A percentile compares a stretch with the other conserved stretches of the same genome.
Evolutionary conservation across 1,284 basidiomycete species (phyloP).

Genomic region (Tylopilus sp.): DNA sequence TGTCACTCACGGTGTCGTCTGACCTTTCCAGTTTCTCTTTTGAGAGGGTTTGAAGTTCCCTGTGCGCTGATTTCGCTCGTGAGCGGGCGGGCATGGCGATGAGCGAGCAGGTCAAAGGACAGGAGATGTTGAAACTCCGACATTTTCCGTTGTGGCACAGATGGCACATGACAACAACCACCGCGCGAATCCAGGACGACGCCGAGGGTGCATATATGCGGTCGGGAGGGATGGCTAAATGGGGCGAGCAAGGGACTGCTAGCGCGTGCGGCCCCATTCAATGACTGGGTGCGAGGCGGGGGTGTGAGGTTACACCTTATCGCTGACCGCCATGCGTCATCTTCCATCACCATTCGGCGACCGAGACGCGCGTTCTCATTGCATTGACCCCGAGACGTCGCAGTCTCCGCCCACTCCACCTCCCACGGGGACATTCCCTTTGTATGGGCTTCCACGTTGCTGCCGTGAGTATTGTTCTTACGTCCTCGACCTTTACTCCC

Average conservation of each 20-base stretch:
- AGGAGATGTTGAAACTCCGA: conserved; percentile 34
- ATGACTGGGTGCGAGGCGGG: background rate
- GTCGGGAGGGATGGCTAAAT: too few species aligned
- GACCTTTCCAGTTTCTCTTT: conserved; percentile 19
- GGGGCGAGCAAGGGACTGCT: conserved; percentile 9
- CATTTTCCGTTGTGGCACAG: conserved; percentile 31
- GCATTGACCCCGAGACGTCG: conserved; percentile 23
- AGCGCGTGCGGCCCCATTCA: conserved; percentile 5
- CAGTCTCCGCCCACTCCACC: conserved; percentile 12
- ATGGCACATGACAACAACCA: background rate
- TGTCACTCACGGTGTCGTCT: conserved; percentile 26
- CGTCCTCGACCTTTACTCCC: too few species aligned
- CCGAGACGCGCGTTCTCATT: conserved; percentile 23
- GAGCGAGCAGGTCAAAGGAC: conserved; percentile 24
- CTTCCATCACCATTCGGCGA: background rate
- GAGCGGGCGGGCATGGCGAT: conserved; percentile 47
- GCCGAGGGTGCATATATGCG: too few species aligned
- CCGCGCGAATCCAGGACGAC: too few species aligned
- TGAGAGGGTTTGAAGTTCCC: conserved; percentile 9
- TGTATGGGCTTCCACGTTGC: conserved; percentile 21
- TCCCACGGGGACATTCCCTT: conserved; percentile 18
- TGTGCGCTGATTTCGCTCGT: conserved; percentile 33
- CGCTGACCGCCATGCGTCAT: conserved; percentile 2
- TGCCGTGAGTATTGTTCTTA: conserved; percentile 18
- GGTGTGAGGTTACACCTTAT: background rate